Evolutionary conservation across 2,329 filamentous ascomycete species (phyloP).

Genomic region (Penicillium sclerotiorum): DNA sequence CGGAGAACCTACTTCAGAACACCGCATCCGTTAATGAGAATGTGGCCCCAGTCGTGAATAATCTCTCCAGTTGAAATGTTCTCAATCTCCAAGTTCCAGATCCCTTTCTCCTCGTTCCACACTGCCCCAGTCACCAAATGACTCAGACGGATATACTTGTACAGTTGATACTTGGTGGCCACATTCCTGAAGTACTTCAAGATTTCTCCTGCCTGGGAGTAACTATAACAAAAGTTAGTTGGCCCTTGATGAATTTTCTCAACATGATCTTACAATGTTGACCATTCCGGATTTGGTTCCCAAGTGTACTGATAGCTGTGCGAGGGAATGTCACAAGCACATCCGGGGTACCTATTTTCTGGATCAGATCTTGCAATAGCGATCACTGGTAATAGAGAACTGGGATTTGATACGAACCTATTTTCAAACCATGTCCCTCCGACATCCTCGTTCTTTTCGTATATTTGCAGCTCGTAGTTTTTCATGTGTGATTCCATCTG

Average conservation of each 20-base stretch:
- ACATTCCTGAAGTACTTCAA: neutral
- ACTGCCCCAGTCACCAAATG: neutral
- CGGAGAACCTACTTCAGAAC: neutral
- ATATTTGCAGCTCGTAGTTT: conserved; percentile 2
- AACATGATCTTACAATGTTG: neutral
- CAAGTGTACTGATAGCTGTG: neutral
- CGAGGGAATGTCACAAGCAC: neutral
- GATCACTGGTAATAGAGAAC: too few relatives aligned
- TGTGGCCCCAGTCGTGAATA: neutral
- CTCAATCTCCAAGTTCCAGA: neutral
- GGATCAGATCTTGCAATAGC: too few relatives aligned
- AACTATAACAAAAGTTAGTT: too few relatives aligned
- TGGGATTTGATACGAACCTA: too few relatives aligned
- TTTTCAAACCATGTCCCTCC: conserved; percentile 11
- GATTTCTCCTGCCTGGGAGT: too few relatives aligned
- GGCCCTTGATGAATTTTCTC: neutral
- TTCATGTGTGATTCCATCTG: neutral
- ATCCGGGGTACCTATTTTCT: neutral
- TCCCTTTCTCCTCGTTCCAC: neutral
- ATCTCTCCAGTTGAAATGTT: neutral
- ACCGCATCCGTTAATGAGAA: neutral
- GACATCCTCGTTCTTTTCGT: conserved; percentile 9
- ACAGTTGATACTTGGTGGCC: neutral
- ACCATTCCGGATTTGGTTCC: neutral
- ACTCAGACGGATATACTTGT: neutral